Percentiles rank a stretch among this genome's conserved stretches.
Evolutionary conservation across 495 filamentous ascomycete genomes (phyloP).

Genomic region (Lepraria neglecta): DNA sequence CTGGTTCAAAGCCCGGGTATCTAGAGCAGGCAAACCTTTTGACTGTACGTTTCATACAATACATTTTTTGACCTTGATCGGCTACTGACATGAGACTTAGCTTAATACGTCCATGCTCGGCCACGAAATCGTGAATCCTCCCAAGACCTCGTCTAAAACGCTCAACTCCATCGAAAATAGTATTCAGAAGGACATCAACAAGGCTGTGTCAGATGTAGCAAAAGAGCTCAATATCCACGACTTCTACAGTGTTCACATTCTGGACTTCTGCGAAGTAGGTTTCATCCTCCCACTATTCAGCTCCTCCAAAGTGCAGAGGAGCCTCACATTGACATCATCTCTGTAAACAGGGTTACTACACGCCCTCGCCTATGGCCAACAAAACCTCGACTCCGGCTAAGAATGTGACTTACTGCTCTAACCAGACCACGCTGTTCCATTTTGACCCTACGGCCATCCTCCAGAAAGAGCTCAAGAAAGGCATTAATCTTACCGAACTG

Average conservation of each 20-base stretch:
- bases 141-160: constrained; percentile 25
- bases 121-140: constrained; percentile 39
- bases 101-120: constrained; percentile 61
- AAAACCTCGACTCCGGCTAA: constrained; percentile 43
- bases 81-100: constrained; percentile 52
- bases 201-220: constrained; percentile 39
- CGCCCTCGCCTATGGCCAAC: constrained; percentile 38
- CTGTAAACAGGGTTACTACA: constrained; percentile 46
- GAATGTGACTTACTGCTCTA: constrained; percentile 58
- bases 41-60: not conserved
- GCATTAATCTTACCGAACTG: constrained; percentile 50
- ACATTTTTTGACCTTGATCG: not conserved
- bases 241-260: constrained; percentile 68
- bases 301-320: not conserved
- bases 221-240: constrained; percentile 54
- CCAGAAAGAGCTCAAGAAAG: constrained; percentile 45
- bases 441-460: constrained; percentile 58
- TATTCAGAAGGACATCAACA: constrained; percentile 31
- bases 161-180: constrained; percentile 27
- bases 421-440: constrained; percentile 45
- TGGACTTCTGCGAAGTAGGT: constrained; percentile 54
- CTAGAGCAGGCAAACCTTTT: constrained; percentile 56
- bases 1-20: constrained; percentile 51
- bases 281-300: not conserved
- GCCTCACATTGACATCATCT: not conserved